Conservation (phyloP, 371 early-diverging fungal genomes). For the Mucor irregularis region DNA sequence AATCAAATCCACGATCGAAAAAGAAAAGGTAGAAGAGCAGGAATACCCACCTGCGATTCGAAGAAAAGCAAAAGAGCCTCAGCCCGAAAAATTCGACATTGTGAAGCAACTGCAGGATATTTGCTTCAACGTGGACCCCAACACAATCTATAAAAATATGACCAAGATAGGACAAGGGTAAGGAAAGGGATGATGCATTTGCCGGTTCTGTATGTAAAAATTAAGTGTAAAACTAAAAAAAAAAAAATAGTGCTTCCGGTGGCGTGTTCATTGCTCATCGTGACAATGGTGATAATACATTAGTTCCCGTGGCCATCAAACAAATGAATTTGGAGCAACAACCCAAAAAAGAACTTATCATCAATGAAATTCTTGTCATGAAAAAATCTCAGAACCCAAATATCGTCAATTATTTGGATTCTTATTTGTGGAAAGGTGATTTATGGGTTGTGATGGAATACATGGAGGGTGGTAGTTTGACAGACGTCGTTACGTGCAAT, state of each 20-base stretch:
- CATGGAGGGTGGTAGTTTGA: conserved; percentile 88
- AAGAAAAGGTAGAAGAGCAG: neutral
- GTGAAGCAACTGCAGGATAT: conserved; percentile 79
- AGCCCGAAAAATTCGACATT: conserved; percentile 54
- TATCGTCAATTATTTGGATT: conserved; percentile 84
- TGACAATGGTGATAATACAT: conserved; percentile 27
- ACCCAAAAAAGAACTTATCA: conserved; percentile 86
- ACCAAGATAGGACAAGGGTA: conserved; percentile 92
- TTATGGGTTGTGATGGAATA: conserved; percentile 91
- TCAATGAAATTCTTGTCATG: conserved; percentile 88
- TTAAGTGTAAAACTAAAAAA: neutral
- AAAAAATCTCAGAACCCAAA: conserved; percentile 77
- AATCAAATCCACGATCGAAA: neutral
- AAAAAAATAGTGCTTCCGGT: conserved; percentile 32
- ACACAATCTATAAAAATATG: conserved; percentile 69
- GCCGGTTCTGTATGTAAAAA: neutral
- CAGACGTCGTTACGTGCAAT: conserved; percentile 78
- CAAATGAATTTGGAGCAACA: conserved; percentile 87
- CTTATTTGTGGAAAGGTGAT: conserved; percentile 73
- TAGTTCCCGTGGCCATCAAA: conserved; percentile 72
- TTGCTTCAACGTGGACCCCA: conserved; percentile 87
- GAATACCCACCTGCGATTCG: conserved; percentile 16
- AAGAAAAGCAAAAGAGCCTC: conserved; percentile 20
- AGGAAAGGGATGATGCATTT: neutral
- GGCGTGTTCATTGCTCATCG: conserved; percentile 69